Base-by-base conservation (phyloP, 2,329 filamentous ascomycete species). In the Corinectria fuckeliana region DNA sequence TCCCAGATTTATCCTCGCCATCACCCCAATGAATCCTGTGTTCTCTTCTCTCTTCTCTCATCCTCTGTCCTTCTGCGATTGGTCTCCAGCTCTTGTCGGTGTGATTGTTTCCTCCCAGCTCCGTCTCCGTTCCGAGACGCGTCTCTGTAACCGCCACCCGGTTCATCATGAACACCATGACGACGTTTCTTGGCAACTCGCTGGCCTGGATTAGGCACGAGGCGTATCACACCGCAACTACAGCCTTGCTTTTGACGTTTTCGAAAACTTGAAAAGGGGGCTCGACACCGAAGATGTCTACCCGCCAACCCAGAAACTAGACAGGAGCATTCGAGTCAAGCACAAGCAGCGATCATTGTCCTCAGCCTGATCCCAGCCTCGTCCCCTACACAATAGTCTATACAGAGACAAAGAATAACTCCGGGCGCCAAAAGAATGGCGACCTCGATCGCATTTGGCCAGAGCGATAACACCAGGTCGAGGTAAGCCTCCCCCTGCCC, bases 21-120 rank as follows among this genome's bases (percentile, higher is more conserved):
- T 32, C 16, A 30, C 10, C 50, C 8, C 20, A 18, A 18, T 36
- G 4, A 13, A n/a, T 42, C 11, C 14, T 38, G 11, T 21, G 14
- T 3, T 25, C 45, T 56, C 44, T 56, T 49, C n/a, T 42, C 52
- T 56, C 52, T 55, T 52, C 44, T 42, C 36, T n/a, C 16, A 23
- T 41, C 23, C 20, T 21, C 16, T 10, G 4, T 4, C 16, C n/a
- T 5, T 5, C 21, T 30, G 16, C 23, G 26, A 4, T 7, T 16
- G 14, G 11, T 42, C 20, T 13, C 5, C 20, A n/a, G 20, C 21
- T 7, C 6, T 25, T 6, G 14, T 21, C 39, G 39, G 39, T 44
- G 39, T 44, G 20, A 7, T 11, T 6, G 38, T 5, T 23, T 41
- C 9, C 7, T 23, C 38, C 11, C 38, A 3, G 20, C 21, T 41